Base-by-base conservation (phyloP, 352 stramenopile genomes). In the Phytophthora sp. region DNA sequence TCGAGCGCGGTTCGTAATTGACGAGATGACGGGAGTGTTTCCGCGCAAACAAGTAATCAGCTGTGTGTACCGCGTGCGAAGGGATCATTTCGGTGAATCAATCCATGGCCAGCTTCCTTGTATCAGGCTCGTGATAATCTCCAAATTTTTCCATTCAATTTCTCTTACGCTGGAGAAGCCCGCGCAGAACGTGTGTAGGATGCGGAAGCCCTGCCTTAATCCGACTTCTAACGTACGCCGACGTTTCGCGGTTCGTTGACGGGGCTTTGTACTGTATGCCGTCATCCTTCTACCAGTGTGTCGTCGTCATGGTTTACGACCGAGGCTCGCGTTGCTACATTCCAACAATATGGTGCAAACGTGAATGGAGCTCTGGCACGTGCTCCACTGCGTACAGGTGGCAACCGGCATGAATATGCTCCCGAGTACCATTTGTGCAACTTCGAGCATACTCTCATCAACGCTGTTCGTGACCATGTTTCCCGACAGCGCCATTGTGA, bases 281-380 rank as follows among this genome's bases (percentile, higher is more conserved):
- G 11, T 38, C 27, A 6, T 8, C 26, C 0, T 63, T 73, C 15
- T 55, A 56, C 2, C 47, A 73, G 30, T 70, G 57, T 35, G 18
- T 73, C 23, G 44, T 73, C 15, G 13, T 69, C 6, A 73, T 76
- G 63, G 46, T 60, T 0, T 69, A 57, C 52, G 63, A 76, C 36
- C 21, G 35, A 12, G 39, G 21, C 0, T 63, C 44, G 0, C 20
- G 18, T 0, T 55, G 63, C 4, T 71, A 42, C 39, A 8, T 62
- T 15, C 65, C 57, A 1, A 20, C 7, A 0, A 52, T 62, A 24
- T 66, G 35, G 0, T 6, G 7, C n/a, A 69, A 56, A 7, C 15
- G 44, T 3, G n/a, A 54, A 3, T 63, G 53, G 49, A 56, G n/a
- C 1, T 76, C 9, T 76, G 52, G 52, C 31, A 70, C 11, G 8